Base-by-base conservation (phyloP, 2,329 filamentous ascomycete species). In the Dothidotthia symphoricarpi region DNA sequence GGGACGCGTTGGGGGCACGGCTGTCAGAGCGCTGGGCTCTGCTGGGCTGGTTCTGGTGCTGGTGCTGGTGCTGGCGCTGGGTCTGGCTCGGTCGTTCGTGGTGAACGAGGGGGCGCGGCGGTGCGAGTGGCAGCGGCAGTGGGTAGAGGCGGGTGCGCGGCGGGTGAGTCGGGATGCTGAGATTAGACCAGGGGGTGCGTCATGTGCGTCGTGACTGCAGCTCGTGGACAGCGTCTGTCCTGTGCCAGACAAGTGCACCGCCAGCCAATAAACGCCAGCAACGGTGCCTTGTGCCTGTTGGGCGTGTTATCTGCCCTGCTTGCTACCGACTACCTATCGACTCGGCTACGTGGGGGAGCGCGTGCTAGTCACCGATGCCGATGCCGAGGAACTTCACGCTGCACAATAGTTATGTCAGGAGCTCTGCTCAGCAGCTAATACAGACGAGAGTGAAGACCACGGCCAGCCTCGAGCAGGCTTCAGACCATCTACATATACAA, bases 141-240 rank as follows among this genome's bases (percentile, higher is more conserved):
- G 16, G 37, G 34, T 39, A 39, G 39, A 39, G 44, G 41, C 29
- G 36, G 36, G 42, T 42, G 47, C 39, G 33, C 46, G 49, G 55
- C 49, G 46, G 39, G 39, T 27, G 49, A 39, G 40, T 36, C 31
- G 16, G 51, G 48, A 43, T 43, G 41, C 32, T 9, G 34, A 35
- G 28, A 34, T 45, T 45, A 43, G 41, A 52, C 50, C 42, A 49
- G 22, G 37, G 32, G 49, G 38, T 53, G 57, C 52, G 57, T 60
- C 57, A 60, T 57, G 48, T 44, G 47, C 45, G 32, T 28, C 35
- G 47, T 48, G 48, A 44, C 45, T 32, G 26, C 34, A 45, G 41
- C 51, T 30, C 50, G 48, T 56, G 52, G 36, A 38, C 42, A 36
- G 49, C 34, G 32, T 27, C 38, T 35, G 47, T 41, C 45, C 34